phyloP scores from a whole-genome alignment of 2,329 filamentous ascomycete species.

The Fusarium redolens region DNA sequence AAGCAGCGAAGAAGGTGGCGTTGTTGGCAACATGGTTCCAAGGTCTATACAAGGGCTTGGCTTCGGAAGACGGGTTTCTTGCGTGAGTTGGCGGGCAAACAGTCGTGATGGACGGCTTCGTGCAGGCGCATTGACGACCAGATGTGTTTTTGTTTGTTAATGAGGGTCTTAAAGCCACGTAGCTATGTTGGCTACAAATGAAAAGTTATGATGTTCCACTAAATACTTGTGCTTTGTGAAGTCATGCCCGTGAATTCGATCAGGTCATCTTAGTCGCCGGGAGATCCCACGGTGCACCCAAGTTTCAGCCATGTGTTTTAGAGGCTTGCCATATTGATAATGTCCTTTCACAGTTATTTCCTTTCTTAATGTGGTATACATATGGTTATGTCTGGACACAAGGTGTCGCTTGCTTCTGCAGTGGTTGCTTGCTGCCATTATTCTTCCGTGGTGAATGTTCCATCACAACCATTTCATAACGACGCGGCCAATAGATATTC shows the following conservation, averaged over 20 bases:
- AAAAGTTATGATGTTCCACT: constrained; percentile 27
- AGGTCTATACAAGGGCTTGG: background rate
- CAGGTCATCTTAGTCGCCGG: background rate
- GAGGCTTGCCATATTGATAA: background rate
- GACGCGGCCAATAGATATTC: background rate
- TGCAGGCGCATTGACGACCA: background rate
- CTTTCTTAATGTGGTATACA: background rate
- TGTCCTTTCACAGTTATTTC: background rate
- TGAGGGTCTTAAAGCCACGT: constrained; percentile 5
- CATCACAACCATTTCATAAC: background rate
- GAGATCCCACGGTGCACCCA: background rate
- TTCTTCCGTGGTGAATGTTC: too few species aligned
- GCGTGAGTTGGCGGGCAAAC: constrained; percentile 18
- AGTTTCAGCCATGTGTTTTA: background rate
- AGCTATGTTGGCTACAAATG: constrained; percentile 16
- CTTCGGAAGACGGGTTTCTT: constrained; percentile 8
- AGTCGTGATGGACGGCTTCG: background rate
- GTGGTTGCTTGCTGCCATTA: background rate
- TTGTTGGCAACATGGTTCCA: constrained; percentile 23
- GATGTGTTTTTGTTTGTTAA: constrained; percentile 5
- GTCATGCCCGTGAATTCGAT: background rate
- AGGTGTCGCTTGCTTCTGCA: background rate
- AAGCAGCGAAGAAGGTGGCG: constrained; percentile 18
- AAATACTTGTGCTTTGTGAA: background rate
- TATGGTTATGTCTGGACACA: background rate